Conservation (phyloP, 495 filamentous ascomycete species). For the Tuber melanosporum region DNA sequence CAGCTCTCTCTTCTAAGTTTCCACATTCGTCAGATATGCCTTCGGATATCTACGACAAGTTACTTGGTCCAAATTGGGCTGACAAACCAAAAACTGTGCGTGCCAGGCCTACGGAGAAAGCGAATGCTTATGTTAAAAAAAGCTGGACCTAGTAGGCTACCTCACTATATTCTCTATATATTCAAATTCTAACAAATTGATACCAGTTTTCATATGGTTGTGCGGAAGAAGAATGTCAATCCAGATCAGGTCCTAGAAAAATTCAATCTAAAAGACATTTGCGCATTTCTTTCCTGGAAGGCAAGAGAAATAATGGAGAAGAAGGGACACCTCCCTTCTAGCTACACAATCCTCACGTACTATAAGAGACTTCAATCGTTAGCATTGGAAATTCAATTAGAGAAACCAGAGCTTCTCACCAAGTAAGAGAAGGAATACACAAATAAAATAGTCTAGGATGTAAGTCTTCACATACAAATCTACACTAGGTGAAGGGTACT, state of each 20-base stretch:
- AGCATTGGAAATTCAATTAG: no score
- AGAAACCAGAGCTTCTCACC: no score
- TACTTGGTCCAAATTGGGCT: background rate
- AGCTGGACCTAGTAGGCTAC: background rate
- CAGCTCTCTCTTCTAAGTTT: background rate
- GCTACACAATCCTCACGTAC: background rate
- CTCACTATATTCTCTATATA: background rate
- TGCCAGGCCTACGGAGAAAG: background rate
- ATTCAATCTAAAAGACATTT: background rate
- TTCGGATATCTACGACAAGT: background rate
- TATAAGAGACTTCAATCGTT: background rate
- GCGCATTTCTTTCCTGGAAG: background rate
- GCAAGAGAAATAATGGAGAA: background rate
- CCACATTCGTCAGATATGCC: background rate
- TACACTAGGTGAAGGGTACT: no score
- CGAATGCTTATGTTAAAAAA: background rate
- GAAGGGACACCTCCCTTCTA: background rate
- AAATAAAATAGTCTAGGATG: no score
- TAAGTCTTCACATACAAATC: no score
- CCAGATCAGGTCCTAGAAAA: background rate
- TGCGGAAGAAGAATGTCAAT: background rate
- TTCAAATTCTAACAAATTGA: background rate
- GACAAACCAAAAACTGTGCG: background rate
- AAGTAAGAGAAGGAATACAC: no score
- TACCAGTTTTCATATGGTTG: background rate